Percentiles rank a stretch among this genome's conserved stretches.
phyloP scores from a whole-genome alignment of 495 filamentous ascomycete species.

The Cladorrhinum samala region DNA sequence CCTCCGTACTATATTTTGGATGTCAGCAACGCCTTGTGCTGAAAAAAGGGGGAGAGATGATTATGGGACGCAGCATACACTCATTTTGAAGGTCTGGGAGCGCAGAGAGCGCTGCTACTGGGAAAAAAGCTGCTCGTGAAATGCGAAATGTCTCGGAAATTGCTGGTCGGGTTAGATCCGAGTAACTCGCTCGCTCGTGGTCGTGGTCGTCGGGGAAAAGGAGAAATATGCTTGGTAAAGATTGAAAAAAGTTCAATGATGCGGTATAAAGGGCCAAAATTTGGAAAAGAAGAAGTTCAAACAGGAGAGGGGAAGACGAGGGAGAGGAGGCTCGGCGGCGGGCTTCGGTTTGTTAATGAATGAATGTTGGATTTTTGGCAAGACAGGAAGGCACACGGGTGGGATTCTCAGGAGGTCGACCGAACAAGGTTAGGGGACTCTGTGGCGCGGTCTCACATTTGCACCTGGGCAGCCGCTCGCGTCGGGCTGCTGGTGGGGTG shows the following conservation, averaged over 20 bases:
- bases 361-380: not conserved
- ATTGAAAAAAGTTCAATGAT: not conserved
- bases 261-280: not conserved
- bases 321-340: not conserved
- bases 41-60: not conserved
- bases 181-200: too few relatives aligned
- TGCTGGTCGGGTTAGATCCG: not conserved
- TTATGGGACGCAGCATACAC: not conserved
- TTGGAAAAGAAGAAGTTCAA: not conserved
- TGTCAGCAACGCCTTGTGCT: slow-evolving; percentile 23
- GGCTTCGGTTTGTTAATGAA: slow-evolving; percentile 13
- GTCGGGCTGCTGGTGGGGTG: not conserved
- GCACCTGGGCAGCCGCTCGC: not conserved
- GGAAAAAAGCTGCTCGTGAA: not conserved
- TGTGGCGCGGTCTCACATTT: slow-evolving; percentile 23
- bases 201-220: not conserved
- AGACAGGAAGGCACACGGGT: not conserved
- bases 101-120: too few relatives aligned
- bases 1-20: slow-evolving; percentile 19
- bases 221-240: not conserved
- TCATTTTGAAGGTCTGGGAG: not conserved
- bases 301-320: not conserved
- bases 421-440: slow-evolving; percentile 23
- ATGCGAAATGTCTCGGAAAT: not conserved
- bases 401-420: slow-evolving; percentile 27